Percentiles rank a stretch among this genome's conserved stretches.
These are phyloP conservation scores for Alternaria gansuensis DNA, from an alignment of 2,329 filamentous ascomycete species.

Conservation along the genomic window DNA sequence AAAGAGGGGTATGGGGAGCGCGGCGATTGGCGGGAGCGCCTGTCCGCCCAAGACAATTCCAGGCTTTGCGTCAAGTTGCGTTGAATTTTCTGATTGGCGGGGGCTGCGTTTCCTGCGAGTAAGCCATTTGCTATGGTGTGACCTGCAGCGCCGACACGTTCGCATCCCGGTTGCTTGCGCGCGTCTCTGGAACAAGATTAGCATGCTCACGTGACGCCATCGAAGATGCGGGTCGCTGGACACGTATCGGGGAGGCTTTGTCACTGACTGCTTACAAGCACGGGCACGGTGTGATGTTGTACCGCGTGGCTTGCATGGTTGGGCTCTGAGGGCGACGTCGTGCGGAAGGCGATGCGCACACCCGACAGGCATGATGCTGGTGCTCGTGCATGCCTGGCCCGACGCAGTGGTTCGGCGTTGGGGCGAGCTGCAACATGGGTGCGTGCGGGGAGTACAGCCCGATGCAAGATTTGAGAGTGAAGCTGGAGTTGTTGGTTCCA, in stretches of 20 bases:
- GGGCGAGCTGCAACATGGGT: not conserved
- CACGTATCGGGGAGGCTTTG: constrained; percentile 2
- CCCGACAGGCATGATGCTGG: constrained; percentile 8
- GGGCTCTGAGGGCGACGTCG: constrained; percentile 8
- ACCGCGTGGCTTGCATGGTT: constrained; percentile 23
- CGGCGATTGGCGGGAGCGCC: constrained; percentile 8
- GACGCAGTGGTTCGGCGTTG: constrained; percentile 10
- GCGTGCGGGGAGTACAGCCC: not conserved
- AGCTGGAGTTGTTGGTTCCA: not conserved
- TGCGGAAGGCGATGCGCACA: constrained; percentile 2
- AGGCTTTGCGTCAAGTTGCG: not conserved
- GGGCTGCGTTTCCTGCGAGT: constrained; percentile 1
- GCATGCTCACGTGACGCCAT: constrained; percentile 11
- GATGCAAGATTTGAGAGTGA: constrained; percentile 2
- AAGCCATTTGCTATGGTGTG: constrained; percentile 1
- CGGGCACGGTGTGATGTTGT: constrained; percentile 14
- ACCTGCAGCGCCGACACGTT: constrained; percentile 2
- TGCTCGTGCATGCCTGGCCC: constrained; percentile 2
- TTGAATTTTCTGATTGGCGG: constrained; percentile 2
- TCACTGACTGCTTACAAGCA: constrained; percentile 16
- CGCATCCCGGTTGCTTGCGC: constrained; percentile 2
- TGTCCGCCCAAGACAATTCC: not conserved
- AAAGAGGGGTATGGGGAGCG: constrained; percentile 13
- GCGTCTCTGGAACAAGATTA: not conserved
- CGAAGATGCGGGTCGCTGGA: constrained; percentile 4